Conservation (phyloP, 306 rosid genomes). For the Vigna hirtella region DNA sequence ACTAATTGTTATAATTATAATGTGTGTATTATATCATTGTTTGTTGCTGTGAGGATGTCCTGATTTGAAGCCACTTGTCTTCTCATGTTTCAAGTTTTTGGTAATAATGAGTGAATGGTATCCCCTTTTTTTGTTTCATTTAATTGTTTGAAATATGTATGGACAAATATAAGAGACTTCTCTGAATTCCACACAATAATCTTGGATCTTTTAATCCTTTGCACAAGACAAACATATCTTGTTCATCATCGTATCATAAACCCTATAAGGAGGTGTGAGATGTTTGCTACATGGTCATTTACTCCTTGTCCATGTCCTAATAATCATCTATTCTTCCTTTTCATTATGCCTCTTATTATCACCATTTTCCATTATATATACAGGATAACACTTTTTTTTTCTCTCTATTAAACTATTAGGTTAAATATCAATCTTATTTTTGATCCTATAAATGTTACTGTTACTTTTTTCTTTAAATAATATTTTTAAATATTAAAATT, state of each 20-base stretch:
- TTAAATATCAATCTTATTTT: too few species aligned
- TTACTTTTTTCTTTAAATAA: too few species aligned
- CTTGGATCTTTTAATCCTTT: constrained; percentile 49
- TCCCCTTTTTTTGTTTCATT: constrained; percentile 56
- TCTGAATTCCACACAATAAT: constrained; percentile 48
- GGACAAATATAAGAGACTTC: constrained; percentile 59
- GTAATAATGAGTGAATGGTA: constrained; percentile 41
- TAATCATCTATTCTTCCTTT: background rate
- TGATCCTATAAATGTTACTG: too few species aligned
- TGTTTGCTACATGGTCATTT: constrained; percentile 62
- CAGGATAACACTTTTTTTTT: background rate
- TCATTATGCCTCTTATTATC: too few species aligned
- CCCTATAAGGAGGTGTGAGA: constrained; percentile 59
- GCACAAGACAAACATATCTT: constrained; percentile 71
- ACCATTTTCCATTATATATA: background rate
- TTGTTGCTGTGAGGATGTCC: constrained; percentile 61
- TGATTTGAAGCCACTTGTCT: constrained; percentile 65
- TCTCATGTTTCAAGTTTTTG: constrained; percentile 56
- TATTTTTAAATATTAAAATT: too few species aligned
- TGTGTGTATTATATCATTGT: constrained; percentile 62
- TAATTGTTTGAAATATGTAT: constrained; percentile 49
- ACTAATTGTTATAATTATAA: constrained; percentile 45
- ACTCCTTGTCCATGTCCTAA: constrained; percentile 59
- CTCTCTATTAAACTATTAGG: too few species aligned
- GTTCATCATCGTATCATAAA: constrained; percentile 60